Evolutionary conservation across 805 yeast genomes (phyloP), one percentile per base, ranked within the genome.

Genomic region (Yarrowia deformans): DNA sequence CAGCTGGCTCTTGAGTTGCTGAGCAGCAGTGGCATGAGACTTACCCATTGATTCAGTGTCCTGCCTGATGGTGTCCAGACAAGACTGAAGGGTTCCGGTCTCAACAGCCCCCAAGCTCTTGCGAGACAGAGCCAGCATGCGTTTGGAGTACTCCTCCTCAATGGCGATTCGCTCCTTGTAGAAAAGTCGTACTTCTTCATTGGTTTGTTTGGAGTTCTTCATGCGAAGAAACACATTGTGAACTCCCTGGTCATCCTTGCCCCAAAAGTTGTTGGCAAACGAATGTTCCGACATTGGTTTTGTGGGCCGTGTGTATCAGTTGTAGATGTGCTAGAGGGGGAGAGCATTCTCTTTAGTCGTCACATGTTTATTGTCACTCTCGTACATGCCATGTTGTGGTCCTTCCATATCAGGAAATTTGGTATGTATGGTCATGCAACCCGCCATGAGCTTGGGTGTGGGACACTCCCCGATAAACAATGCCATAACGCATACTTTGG

Each of bases 81-180:
- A 84, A 9, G 82, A 80, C 72, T 83, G 85, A 70, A 89, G 77
- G 0, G 87, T 78, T 0, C 93, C 94, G 0, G 84, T 81, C 72
- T 87, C 91, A 69, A 80, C 81, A 2, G 84, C 75, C 0, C 93
- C 93, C 4, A 87, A 77, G 0, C 80, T 73, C 72, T 82, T 83
- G 63, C 79, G 78, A 23, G 90, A 79, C 29, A 91, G 78, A 16
- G 83, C 81, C 54, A 79, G 79, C 72, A 92, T 76, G 70, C 82
- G 83, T 69, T 85, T 83, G 46, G 88, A 79, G 74, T 90, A 90
- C 34, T 92, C 97, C 70, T 87, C 89, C 74, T 91, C 97, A 48
- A 92, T 84, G 16, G 84, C 80, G 0, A 84, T 79, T 46, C 83
- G 74, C 69, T 87, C 90, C 70, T 81, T 84, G 77, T 85, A 86